A percentile compares a stretch with the other conserved stretches of the same genome.
Evolutionary conservation across 108 stramenopile genomes (phyloP).

Genomic region (Nitzschia putrida): DNA sequence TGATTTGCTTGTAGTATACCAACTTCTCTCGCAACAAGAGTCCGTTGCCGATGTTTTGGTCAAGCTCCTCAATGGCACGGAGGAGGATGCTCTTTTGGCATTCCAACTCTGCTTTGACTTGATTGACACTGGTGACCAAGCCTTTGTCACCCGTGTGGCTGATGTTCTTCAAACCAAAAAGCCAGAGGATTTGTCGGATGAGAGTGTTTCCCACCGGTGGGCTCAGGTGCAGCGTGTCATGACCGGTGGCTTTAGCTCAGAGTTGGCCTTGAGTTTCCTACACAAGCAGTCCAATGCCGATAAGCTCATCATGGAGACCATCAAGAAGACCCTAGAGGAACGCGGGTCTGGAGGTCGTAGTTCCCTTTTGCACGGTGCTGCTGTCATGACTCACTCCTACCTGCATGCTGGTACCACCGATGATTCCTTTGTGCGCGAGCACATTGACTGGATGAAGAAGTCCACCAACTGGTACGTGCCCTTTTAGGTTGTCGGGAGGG

Average conservation of each 20-base stretch:
- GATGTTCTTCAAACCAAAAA: slow-evolving; percentile 25
- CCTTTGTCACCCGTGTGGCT: slow-evolving; percentile 82
- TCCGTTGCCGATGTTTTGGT: slow-evolving; percentile 71
- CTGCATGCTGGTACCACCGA: slow-evolving; percentile 95
- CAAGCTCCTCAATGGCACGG: slow-evolving; percentile 55
- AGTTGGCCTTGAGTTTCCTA: slow-evolving; percentile 85
- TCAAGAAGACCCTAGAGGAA: slow-evolving; percentile 90
- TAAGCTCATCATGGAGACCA: slow-evolving; percentile 77
- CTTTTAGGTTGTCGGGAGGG: background rate
- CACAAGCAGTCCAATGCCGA: slow-evolving; percentile 88
- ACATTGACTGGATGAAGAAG: slow-evolving; percentile 99
- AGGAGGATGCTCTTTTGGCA: slow-evolving; percentile 84
- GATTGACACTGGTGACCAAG: slow-evolving; percentile 92
- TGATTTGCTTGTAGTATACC: slow-evolving; percentile 73
- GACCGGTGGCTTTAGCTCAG: slow-evolving; percentile 80
- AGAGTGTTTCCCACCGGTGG: slow-evolving; percentile 31
- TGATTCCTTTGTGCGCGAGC: slow-evolving; percentile 93
- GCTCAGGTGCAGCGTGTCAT: slow-evolving; percentile 54
- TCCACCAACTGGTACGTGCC: slow-evolving; percentile 94
- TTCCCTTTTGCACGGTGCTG: slow-evolving; percentile 93
- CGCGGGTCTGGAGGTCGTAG: slow-evolving; percentile 66
- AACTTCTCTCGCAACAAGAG: slow-evolving; percentile 68
- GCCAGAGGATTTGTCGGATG: slow-evolving; percentile 27
- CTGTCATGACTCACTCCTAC: slow-evolving; percentile 90
- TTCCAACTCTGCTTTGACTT: slow-evolving; percentile 96